These are phyloP conservation scores for Macrolepiota fuliginosa DNA, from an alignment of 768 basidiomycete genomes.

Conservation along the genomic window DNA sequence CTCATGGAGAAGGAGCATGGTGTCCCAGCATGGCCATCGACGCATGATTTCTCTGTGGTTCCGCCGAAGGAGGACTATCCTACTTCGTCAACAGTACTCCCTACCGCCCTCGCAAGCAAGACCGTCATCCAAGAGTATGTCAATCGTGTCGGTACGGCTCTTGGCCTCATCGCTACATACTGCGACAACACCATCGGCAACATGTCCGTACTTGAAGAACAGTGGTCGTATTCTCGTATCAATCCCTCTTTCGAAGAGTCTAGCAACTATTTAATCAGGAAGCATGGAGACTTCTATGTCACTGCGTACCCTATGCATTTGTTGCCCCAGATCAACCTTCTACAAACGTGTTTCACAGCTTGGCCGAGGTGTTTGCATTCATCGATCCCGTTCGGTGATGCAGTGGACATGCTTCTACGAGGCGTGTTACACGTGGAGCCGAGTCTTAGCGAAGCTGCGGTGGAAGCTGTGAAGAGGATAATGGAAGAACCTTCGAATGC, in stretches of 20 bases:
- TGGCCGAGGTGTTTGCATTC: conserved; percentile 80
- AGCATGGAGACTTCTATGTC: conserved; percentile 58
- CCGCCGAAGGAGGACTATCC: conserved; percentile 66
- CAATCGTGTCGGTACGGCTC: conserved; percentile 55
- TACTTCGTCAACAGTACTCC: conserved; percentile 61
- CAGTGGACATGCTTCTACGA: conserved; percentile 75
- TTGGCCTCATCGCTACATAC: conserved; percentile 53
- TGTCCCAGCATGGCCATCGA: conserved; percentile 78
- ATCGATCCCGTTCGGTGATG: conserved; percentile 51
- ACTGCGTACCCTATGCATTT: conserved; percentile 67
- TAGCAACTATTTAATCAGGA: conserved; percentile 62
- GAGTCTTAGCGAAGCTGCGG: conserved; percentile 63
- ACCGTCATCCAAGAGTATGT: conserved; percentile 72
- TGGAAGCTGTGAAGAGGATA: conserved; percentile 67
- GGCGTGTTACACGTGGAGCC: conserved; percentile 88
- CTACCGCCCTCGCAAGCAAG: conserved; percentile 53
- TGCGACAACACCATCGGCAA: conserved; percentile 66
- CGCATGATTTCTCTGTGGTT: conserved; percentile 58
- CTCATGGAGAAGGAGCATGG: conserved; percentile 69
- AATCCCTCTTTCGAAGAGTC: conserved; percentile 66
- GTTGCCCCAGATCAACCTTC: conserved; percentile 62
- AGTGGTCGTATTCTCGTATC: conserved; percentile 66
- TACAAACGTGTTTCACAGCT: conserved; percentile 76
- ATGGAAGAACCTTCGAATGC: conserved; percentile 59
- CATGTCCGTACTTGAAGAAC: conserved; percentile 85